phyloP scores from a whole-genome alignment of 2,329 filamentous ascomycete species.

The Aureobasidium uvarum region DNA sequence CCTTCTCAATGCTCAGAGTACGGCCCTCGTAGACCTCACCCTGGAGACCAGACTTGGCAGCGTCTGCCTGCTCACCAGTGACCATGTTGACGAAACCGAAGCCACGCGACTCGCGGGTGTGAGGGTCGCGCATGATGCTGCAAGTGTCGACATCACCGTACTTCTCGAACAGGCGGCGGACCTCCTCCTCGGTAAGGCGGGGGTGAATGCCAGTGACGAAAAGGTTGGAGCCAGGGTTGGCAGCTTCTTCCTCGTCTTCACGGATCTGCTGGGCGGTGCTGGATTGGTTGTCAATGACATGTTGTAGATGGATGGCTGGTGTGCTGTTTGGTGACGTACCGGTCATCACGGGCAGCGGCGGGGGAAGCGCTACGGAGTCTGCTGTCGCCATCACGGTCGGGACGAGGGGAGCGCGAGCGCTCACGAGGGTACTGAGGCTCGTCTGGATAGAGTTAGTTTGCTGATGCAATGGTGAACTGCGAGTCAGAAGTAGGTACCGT shows the following conservation, averaged over 20 bases:
- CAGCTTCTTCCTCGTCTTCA: slow-evolving; percentile 65
- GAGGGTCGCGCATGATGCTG: slow-evolving; percentile 99
- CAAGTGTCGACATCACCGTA: slow-evolving; percentile 99
- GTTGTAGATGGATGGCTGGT: slow-evolving; percentile 5
- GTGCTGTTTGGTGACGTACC: slow-evolving; percentile 26
- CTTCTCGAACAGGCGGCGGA: slow-evolving; percentile 95
- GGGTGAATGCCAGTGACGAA: slow-evolving; percentile 99
- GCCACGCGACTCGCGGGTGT: slow-evolving; percentile 96
- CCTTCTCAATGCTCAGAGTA: slow-evolving; percentile 98
- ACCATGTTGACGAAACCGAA: slow-evolving; percentile 99
- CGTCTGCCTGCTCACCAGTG: slow-evolving; percentile 89
- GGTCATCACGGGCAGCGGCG: slow-evolving; percentile 51
- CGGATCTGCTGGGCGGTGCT: slow-evolving; percentile 51
- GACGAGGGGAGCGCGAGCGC: slow-evolving; percentile 63
- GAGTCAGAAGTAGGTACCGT: slow-evolving; percentile 52
- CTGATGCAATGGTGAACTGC: slow-evolving; percentile 15
- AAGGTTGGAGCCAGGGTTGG: slow-evolving; percentile 95
- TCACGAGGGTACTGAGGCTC: slow-evolving; percentile 65
- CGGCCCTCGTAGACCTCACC: slow-evolving; percentile 93
- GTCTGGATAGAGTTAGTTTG: slow-evolving; percentile 40
- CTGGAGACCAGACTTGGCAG: slow-evolving; percentile 92
- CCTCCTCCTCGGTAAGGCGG: slow-evolving; percentile 81
- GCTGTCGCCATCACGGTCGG: slow-evolving; percentile 54
- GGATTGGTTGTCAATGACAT: slow-evolving; percentile 31
- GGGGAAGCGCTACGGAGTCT: slow-evolving; percentile 65